These are phyloP conservation scores for Lactarius psammicola DNA, from an alignment of 768 basidiomycete genomes.

Conservation along the genomic window DNA sequence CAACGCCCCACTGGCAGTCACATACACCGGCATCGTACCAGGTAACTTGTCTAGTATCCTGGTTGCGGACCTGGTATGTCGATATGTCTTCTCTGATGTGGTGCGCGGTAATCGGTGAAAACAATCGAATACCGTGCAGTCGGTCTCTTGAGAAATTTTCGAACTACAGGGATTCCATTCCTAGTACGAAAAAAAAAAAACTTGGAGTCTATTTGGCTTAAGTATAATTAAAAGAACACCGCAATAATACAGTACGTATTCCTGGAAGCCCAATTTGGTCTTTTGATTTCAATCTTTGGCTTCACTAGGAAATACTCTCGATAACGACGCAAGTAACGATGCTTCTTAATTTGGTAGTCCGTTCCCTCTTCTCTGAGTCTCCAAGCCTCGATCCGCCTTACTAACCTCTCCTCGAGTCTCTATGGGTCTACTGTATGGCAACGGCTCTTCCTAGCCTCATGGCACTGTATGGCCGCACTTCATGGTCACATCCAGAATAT, in stretches of 20 bases:
- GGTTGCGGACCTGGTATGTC: background rate
- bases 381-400: background rate
- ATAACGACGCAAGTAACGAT: too few relatives aligned
- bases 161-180: background rate
- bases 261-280: background rate
- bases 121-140: background rate
- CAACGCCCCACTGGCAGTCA: background rate
- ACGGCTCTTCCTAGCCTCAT: background rate
- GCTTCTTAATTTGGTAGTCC: background rate
- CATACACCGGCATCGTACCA: background rate
- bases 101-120: background rate
- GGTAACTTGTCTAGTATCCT: background rate
- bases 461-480: background rate
- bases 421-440: background rate
- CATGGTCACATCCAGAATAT: background rate
- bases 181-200: too few relatives aligned
- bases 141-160: background rate
- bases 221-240: too few relatives aligned
- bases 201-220: background rate
- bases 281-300: background rate
- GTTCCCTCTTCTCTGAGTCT: background rate
- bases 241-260: background rate
- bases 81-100: background rate
- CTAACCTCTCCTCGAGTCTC: background rate
- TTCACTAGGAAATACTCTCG: background rate